phyloP scores from a whole-genome alignment of 768 basidiomycete genomes.

The Dendrothele bispora region DNA sequence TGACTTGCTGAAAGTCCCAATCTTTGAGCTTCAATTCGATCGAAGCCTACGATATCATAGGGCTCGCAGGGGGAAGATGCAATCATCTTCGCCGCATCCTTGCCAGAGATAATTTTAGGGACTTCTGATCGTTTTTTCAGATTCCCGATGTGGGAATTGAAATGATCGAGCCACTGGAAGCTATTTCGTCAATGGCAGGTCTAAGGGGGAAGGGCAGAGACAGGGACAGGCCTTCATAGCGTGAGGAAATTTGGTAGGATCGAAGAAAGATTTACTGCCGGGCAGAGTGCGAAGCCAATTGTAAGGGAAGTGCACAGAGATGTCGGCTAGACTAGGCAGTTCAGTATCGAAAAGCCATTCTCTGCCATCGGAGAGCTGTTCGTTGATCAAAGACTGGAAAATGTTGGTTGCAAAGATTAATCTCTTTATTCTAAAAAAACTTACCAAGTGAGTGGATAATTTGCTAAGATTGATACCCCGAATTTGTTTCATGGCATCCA shows the following conservation, averaged over 20 bases:
- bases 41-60: constrained; percentile 43
- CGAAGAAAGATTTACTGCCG: constrained; percentile 35
- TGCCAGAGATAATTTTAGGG: constrained; percentile 32
- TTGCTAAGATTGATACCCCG: constrained; percentile 33
- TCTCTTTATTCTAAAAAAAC: constrained; percentile 6
- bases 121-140: constrained; percentile 25
- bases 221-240: constrained; percentile 34
- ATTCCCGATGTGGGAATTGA: constrained; percentile 33
- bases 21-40: constrained; percentile 40
- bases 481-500: constrained; percentile 30
- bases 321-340: constrained; percentile 49
- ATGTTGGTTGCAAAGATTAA: neutral
- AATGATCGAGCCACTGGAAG: constrained; percentile 46
- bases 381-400: constrained; percentile 33
- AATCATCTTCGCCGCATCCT: constrained; percentile 44
- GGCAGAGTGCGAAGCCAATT: constrained; percentile 42
- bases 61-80: constrained; percentile 35
- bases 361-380: constrained; percentile 50
- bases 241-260: constrained; percentile 36
- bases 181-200: no score
- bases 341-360: constrained; percentile 61
- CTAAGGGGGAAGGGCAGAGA: neutral
- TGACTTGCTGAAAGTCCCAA: constrained; percentile 39
- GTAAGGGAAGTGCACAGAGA: constrained; percentile 50
- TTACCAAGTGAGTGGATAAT: constrained; percentile 49